These are phyloP conservation scores for sorghum (Sorghum bicolor) DNA, from an alignment of 176 grass and related monocot genomes.

Conservation along the genomic window Sorghum_bicolor_NCBIv3 NC_012871.2:69312001-69312500, in stretches of 20 bases:
- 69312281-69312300: neutral
- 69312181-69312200: slow-evolving; percentile 28
- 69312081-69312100: neutral
- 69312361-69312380: neutral
- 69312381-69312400: neutral
- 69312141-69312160: slow-evolving; percentile 35
- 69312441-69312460: neutral
- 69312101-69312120: slow-evolving; percentile 14
- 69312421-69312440: neutral
- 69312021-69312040: neutral
- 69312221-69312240: neutral
- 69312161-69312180: slow-evolving; percentile 15
- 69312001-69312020: neutral
- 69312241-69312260: neutral
- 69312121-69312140: slow-evolving; percentile 27
- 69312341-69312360: slow-evolving; percentile 4
- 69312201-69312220: slow-evolving; percentile 16
- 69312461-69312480: neutral
- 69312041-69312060: slow-evolving; percentile 12
- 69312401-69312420: neutral
- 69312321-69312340: neutral
- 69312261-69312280: neutral
- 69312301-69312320: neutral
- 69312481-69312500: neutral
- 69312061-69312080: slow-evolving; percentile 24